Evolutionary conservation across 176 grass and related monocot species (phyloP).

Genomic region (Carex myosuroides): DNA sequence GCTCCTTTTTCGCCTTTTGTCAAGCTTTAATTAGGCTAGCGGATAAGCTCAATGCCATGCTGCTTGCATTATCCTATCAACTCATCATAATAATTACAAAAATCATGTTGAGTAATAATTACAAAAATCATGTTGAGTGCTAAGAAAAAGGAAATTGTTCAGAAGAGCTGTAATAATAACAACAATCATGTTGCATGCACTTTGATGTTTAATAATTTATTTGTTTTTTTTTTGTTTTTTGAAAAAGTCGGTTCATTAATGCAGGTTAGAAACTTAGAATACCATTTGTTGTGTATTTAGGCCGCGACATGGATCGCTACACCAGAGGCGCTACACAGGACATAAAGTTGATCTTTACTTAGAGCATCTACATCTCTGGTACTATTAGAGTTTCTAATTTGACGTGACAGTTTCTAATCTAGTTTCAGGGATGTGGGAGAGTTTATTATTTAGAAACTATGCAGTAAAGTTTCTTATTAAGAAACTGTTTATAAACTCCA

Average conservation of each 20-base stretch:
- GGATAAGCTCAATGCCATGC: slow-evolving; percentile 2
- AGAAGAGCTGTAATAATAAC: background rate
- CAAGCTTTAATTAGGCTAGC: slow-evolving; percentile 19
- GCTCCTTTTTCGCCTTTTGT: background rate
- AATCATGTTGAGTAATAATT: background rate
- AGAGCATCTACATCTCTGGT: no score
- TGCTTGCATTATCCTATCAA: background rate
- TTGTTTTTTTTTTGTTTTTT: background rate
- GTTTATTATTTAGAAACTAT: no score
- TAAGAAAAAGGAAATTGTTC: background rate
- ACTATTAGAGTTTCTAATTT: no score
- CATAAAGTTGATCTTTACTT: background rate
- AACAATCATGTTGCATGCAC: background rate
- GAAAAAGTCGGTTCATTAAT: background rate
- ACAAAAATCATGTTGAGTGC: background rate
- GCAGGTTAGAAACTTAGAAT: background rate
- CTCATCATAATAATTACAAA: background rate
- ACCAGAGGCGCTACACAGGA: background rate
- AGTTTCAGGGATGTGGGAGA: no score
- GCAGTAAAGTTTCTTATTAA: no score
- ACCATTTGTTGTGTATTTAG: background rate
- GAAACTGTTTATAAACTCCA: no score
- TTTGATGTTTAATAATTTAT: background rate
- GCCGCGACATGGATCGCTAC: background rate
- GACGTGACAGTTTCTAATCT: no score